phyloP scores from a whole-genome alignment of 2,329 filamentous ascomycete genomes.

The Coniochaeta pulveracea region DNA sequence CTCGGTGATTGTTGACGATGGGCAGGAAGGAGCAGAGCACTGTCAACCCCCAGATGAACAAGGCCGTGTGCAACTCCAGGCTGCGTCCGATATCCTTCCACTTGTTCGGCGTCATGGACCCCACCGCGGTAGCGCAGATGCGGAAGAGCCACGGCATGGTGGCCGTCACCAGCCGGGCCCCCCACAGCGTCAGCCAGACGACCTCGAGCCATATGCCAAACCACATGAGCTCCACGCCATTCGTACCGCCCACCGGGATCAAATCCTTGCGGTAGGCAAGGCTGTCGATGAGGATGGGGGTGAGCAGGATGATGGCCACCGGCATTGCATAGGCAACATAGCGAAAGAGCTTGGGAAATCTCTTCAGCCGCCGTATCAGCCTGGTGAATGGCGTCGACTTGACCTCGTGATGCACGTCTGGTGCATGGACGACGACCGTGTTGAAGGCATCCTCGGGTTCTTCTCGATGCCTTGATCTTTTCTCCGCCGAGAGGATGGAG shows the following conservation, averaged over 20 bases:
- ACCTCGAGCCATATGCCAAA: conserved; percentile 94
- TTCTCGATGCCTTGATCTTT: conserved; percentile 18
- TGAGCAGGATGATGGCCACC: conserved; percentile 29
- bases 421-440: conserved; percentile 5
- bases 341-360: conserved; percentile 37
- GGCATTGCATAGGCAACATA: conserved; percentile 38
- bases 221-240: conserved; percentile 73
- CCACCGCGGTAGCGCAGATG: conserved; percentile 55
- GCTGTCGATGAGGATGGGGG: conserved; percentile 32
- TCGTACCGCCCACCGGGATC: conserved; percentile 48
- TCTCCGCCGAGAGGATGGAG: conserved; percentile 9
- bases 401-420: conserved; percentile 1
- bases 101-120: conserved; percentile 80
- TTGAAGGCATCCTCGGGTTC: conserved; percentile 36
- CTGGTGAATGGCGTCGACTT: conserved; percentile 17
- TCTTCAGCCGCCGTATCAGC: conserved; percentile 31
- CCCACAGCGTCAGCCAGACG: conserved; percentile 86
- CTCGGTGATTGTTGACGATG: conserved; percentile 55
- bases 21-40: conserved; percentile 78
- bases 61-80: conserved; percentile 71
- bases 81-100: conserved; percentile 83
- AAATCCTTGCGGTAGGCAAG: conserved; percentile 24
- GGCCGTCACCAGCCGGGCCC: conserved; percentile 44
- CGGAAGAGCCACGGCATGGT: conserved; percentile 35
- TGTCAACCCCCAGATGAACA: conserved; percentile 89